Conservation (phyloP, 2,329 filamentous ascomycete species). For the Bertia moriformis region DNA sequence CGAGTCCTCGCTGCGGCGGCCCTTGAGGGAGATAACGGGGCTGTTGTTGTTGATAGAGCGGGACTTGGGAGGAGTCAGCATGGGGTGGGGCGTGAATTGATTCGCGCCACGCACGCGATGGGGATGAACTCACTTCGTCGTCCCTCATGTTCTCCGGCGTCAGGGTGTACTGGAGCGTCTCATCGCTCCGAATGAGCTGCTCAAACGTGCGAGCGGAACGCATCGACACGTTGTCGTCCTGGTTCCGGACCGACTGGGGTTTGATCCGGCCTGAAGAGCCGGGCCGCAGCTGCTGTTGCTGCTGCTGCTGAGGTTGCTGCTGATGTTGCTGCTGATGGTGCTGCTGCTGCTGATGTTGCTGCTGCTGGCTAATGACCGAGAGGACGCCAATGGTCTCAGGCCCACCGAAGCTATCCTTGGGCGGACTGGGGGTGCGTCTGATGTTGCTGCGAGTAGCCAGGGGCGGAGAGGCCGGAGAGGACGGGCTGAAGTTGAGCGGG, state of each 20-base stretch:
- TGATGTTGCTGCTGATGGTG: too few species aligned
- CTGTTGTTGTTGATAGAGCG: constrained; percentile 22
- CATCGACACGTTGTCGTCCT: constrained; percentile 36
- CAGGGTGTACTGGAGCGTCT: constrained; percentile 70
- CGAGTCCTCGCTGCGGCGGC: constrained; percentile 30
- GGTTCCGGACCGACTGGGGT: constrained; percentile 36
- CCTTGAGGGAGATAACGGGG: constrained; percentile 23
- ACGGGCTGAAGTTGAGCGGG: too few species aligned
- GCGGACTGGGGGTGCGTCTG: too few species aligned
- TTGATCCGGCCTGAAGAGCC: constrained; percentile 33
- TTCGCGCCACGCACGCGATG: neutral
- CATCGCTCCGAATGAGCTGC: constrained; percentile 65
- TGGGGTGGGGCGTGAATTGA: neutral
- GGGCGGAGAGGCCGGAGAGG: too few species aligned
- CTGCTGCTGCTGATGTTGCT: too few species aligned
- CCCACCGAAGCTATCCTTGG: too few species aligned
- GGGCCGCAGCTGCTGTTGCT: constrained; percentile 18
- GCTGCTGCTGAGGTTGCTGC: too few species aligned
- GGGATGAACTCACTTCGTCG: constrained; percentile 50
- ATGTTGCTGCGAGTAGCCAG: too few species aligned
- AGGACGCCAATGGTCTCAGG: too few species aligned
- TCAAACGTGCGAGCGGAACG: constrained; percentile 54
- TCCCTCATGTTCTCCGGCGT: constrained; percentile 69
- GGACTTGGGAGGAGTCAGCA: constrained; percentile 4
- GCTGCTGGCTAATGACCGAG: too few species aligned